These are phyloP conservation scores for Blastobotrys parvus DNA, from an alignment of 805 yeast genomes.

Conservation along the genomic window DNA sequence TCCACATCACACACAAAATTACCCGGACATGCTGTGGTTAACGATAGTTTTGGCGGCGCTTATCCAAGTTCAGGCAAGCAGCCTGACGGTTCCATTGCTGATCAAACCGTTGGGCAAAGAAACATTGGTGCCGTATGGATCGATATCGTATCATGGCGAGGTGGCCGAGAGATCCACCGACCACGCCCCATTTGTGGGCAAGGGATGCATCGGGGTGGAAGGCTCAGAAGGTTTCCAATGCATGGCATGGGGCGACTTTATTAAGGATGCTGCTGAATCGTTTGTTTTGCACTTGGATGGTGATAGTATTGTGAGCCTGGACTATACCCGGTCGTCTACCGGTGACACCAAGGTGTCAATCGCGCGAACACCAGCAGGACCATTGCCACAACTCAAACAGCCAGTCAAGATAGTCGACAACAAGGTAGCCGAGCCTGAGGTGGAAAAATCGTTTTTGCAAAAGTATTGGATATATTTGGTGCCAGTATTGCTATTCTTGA, in stretches of 20 bases:
- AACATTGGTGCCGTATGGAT: neutral
- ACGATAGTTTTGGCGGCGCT: too few relatives aligned
- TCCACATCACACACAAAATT: too few relatives aligned
- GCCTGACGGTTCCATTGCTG: neutral
- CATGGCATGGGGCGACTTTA: neutral
- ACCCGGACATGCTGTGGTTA: too few relatives aligned
- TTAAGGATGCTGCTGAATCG: neutral
- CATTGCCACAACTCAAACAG: constrained; percentile 15
- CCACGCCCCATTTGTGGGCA: neutral
- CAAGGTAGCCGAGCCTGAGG: constrained; percentile 18
- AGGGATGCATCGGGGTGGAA: neutral
- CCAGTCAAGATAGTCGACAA: constrained; percentile 22
- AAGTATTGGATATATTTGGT: constrained; percentile 25
- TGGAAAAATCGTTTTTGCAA: constrained; percentile 21
- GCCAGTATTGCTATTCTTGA: constrained; percentile 19
- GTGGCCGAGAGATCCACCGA: neutral
- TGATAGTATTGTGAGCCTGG: constrained; percentile 5
- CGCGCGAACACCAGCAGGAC: constrained; percentile 10
- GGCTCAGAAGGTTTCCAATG: constrained; percentile 1
- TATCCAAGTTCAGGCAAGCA: too few relatives aligned
- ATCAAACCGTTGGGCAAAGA: neutral
- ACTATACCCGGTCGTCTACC: constrained; percentile 6
- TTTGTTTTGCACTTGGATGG: neutral
- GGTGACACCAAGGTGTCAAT: constrained; percentile 1
- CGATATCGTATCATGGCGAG: neutral